These are phyloP conservation scores for Mrakia frigida DNA, from an alignment of 768 basidiomycete genomes.

Conservation along the genomic window DNA sequence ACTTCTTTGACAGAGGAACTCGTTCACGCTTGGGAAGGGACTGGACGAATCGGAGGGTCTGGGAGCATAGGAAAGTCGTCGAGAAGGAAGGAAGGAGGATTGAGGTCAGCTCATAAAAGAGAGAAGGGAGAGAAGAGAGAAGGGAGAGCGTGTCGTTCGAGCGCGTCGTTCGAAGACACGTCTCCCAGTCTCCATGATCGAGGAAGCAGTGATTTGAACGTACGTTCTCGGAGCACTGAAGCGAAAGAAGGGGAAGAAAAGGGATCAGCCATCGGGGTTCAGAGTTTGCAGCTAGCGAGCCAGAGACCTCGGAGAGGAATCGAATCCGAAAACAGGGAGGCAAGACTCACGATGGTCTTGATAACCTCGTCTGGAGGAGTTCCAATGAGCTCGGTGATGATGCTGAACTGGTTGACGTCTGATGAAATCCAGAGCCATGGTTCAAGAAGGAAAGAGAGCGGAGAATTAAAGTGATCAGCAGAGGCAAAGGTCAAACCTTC, in stretches of 20 bases:
- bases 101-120: neutral
- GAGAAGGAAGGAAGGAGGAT: neutral
- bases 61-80: neutral
- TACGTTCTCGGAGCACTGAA: conserved; percentile 64
- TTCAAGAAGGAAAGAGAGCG: neutral
- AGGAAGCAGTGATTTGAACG: conserved; percentile 38
- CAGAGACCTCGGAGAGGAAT: neutral
- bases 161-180: neutral
- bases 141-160: no score
- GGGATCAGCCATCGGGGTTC: neutral
- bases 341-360: conserved; percentile 79
- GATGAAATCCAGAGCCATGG: conserved; percentile 11
- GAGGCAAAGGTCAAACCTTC: neutral
- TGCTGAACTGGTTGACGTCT: conserved; percentile 99
- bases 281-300: neutral
- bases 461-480: neutral
- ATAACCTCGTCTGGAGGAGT: conserved; percentile 99
- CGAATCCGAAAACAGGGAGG: no score
- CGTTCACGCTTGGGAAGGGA: conserved; percentile 93
- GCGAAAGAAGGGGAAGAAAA: neutral
- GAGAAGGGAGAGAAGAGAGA: no score
- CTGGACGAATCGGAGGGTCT: conserved; percentile 99
- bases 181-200: neutral
- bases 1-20: conserved; percentile 89
- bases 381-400: conserved; percentile 95